These are phyloP conservation scores for Aureobasidium zeae DNA, from an alignment of 2,329 filamentous ascomycete species.

Conservation along the genomic window DNA sequence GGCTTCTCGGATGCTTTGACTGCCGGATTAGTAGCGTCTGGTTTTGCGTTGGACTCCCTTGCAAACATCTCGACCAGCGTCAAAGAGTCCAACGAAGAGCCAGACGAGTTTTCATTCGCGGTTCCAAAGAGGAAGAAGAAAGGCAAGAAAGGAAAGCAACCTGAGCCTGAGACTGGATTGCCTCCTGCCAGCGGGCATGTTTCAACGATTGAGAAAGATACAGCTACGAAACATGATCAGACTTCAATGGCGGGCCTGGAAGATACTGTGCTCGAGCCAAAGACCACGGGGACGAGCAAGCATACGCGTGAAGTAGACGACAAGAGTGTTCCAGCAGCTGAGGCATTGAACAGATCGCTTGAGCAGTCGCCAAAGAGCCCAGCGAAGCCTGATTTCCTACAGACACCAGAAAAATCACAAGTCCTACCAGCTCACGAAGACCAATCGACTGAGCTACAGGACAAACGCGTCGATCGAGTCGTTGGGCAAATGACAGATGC, in stretches of 20 bases:
- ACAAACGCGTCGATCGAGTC: neutral
- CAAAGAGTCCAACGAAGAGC: constrained; percentile 20
- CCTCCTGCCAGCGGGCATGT: too few relatives aligned
- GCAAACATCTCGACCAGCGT: neutral
- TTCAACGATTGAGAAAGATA: too few relatives aligned
- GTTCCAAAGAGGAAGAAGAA: constrained; percentile 35
- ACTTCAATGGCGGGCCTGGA: neutral
- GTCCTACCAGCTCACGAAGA: constrained; percentile 19
- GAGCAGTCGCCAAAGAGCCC: neutral
- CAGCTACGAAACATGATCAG: neutral
- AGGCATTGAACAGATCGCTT: neutral
- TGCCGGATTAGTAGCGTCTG: constrained; percentile 27
- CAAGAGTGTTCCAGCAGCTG: too few relatives aligned
- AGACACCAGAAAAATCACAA: constrained; percentile 24
- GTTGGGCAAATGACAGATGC: neutral
- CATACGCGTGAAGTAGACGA: too few relatives aligned
- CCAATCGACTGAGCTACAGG: constrained; percentile 3
- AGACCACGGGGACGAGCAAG: too few relatives aligned
- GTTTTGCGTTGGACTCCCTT: constrained; percentile 24
- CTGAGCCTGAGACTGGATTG: too few relatives aligned
- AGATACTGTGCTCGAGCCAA: too few relatives aligned
- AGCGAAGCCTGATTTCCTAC: constrained; percentile 15
- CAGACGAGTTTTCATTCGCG: constrained; percentile 27
- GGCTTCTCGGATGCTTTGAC: constrained; percentile 31
- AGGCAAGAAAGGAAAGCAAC: constrained; percentile 39